Evolutionary conservation across 2,329 filamentous ascomycete genomes (phyloP).

Genomic region (Xylaria sp.): DNA sequence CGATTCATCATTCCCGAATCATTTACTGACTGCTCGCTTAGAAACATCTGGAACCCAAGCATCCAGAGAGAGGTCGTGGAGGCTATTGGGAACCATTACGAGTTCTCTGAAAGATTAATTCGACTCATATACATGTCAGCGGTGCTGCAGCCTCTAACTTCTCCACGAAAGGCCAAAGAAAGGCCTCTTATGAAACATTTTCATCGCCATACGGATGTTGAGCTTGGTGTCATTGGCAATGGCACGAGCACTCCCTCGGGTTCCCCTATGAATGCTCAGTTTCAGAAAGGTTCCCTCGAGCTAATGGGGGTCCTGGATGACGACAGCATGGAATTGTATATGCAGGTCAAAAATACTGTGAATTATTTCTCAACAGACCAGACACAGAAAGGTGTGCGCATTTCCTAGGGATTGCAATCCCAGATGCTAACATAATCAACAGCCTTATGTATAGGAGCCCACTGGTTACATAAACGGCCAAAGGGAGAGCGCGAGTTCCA

Average conservation of each 20-base stretch:
- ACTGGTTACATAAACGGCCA: slow-evolving; percentile 59
- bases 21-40: slow-evolving; percentile 38
- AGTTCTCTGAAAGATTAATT: slow-evolving; percentile 69
- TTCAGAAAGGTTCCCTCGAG: slow-evolving; percentile 14
- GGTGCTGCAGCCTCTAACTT: slow-evolving; percentile 16
- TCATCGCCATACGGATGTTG: slow-evolving; percentile 29
- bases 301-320: slow-evolving; percentile 18
- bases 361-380: slow-evolving; percentile 77
- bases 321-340: slow-evolving; percentile 45
- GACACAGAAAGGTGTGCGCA: slow-evolving; percentile 62
- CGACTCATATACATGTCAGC: slow-evolving; percentile 58
- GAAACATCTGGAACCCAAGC: slow-evolving; percentile 74
- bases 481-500: slow-evolving; percentile 32
- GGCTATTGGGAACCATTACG: slow-evolving; percentile 65
- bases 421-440: slow-evolving; percentile 29
- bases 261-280: slow-evolving; percentile 9
- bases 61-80: slow-evolving; percentile 61
- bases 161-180: slow-evolving; percentile 20
- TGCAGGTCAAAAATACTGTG: slow-evolving; percentile 72
- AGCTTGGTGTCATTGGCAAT: slow-evolving; percentile 29
- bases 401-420: not conserved
- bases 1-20: not conserved
- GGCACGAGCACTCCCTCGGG: slow-evolving; percentile 7
- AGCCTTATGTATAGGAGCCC: slow-evolving; percentile 76
- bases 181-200: slow-evolving; percentile 25